These are phyloP conservation scores for Peronospora belbahrii DNA, from an alignment of 352 stramenopile genomes.

Conservation along the genomic window DNA sequence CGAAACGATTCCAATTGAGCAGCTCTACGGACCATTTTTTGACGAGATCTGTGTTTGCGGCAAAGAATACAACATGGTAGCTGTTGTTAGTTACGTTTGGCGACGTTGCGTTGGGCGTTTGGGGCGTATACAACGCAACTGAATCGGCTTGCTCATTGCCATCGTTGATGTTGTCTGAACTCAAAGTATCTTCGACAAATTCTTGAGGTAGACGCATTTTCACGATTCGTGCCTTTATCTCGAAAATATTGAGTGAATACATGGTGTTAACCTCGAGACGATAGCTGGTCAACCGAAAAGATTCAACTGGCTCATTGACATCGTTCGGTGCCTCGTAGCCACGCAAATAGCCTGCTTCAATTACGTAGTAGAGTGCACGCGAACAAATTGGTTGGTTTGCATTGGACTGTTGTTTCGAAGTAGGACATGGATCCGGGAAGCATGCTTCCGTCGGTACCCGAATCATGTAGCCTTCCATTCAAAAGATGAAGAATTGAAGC, in stretches of 20 bases:
- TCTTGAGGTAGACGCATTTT: slow-evolving; percentile 10
- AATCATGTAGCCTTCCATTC: slow-evolving; percentile 72
- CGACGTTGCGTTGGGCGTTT: slow-evolving; percentile 1
- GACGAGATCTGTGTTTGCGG: slow-evolving; percentile 38
- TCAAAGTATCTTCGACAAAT: slow-evolving; percentile 17
- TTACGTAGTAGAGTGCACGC: slow-evolving; percentile 53
- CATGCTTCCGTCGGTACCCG: slow-evolving; percentile 35
- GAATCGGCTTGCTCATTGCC: not conserved
- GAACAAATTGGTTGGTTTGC: slow-evolving; percentile 8
- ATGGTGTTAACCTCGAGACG: slow-evolving; percentile 55
- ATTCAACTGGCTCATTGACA: slow-evolving; percentile 34
- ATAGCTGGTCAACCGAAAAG: slow-evolving; percentile 52
- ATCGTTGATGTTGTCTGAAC: slow-evolving; percentile 21
- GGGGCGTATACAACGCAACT: not conserved
- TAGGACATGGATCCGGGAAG: slow-evolving; percentile 18
- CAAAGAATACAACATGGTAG: slow-evolving; percentile 43
- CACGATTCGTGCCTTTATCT: slow-evolving; percentile 31
- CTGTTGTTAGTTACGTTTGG: slow-evolving; percentile 5
- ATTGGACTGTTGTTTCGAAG: slow-evolving; percentile 15
- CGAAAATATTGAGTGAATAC: slow-evolving; percentile 56
- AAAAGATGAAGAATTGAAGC: not conserved
- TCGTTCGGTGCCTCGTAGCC: slow-evolving; percentile 39
- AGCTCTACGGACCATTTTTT: slow-evolving; percentile 46
- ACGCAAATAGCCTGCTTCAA: slow-evolving; percentile 53
- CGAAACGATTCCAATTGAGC: slow-evolving; percentile 66